A percentile compares a stretch with the other conserved stretches of the same genome.
Evolutionary conservation across 2,329 filamentous ascomycete genomes (phyloP).

Genomic region (Stagonosporopsis vannaccii): DNA sequence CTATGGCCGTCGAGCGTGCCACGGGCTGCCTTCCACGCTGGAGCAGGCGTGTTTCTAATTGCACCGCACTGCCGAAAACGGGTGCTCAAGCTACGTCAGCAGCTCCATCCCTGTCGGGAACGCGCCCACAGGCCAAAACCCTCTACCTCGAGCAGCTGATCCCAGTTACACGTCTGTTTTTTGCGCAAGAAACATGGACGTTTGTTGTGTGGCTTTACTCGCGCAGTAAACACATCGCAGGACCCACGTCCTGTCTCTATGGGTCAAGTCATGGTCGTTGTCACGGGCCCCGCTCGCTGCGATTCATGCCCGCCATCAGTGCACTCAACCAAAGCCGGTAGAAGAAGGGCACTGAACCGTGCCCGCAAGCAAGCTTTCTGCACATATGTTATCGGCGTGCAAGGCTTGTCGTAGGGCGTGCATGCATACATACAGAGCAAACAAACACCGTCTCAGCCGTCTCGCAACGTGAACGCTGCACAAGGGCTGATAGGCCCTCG

Average conservation of each 20-base stretch:
- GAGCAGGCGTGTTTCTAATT: slow-evolving; percentile 14
- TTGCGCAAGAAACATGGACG: neutral
- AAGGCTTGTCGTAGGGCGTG: slow-evolving; percentile 7
- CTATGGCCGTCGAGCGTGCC: slow-evolving; percentile 10
- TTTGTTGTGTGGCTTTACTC: slow-evolving; percentile 3
- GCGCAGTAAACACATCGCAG: slow-evolving; percentile 3
- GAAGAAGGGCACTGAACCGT: neutral
- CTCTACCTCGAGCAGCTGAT: neutral
- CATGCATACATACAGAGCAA: neutral
- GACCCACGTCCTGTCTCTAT: slow-evolving; percentile 6
- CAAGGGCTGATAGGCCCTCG: slow-evolving; percentile 7
- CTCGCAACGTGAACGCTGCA: slow-evolving; percentile 4
- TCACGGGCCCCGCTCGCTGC: slow-evolving; percentile 14
- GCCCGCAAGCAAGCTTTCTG: slow-evolving; percentile 1
- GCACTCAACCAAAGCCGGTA: slow-evolving; percentile 11
- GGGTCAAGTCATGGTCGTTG: slow-evolving; percentile 2
- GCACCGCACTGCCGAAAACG: slow-evolving; percentile 10
- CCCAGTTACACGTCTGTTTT: slow-evolving; percentile 3
- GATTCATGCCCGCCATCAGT: slow-evolving; percentile 19
- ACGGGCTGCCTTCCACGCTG: slow-evolving; percentile 6
- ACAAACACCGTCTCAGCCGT: slow-evolving; percentile 6
- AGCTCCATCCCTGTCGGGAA: slow-evolving; percentile 9
- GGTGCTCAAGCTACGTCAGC: slow-evolving; percentile 16
- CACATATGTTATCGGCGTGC: slow-evolving; percentile 8
- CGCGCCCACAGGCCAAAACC: neutral